phyloP scores from a whole-genome alignment of 768 basidiomycete species.

The Macrolepiota albuminosa region DNA sequence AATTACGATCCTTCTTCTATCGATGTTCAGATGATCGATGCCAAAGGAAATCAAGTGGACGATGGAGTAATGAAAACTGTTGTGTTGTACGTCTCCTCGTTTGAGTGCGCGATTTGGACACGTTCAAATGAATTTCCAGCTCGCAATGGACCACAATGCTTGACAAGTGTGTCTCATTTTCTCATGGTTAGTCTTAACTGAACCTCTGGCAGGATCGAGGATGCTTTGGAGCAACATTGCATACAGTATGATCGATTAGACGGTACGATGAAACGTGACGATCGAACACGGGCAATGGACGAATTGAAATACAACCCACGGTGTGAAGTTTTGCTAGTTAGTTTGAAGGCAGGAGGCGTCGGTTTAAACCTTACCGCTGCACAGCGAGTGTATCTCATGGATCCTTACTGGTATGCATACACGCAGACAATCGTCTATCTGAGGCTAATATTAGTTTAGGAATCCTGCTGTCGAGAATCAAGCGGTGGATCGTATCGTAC shows the following conservation, averaged over 20 bases:
- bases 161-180: slow-evolving; percentile 57
- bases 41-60: slow-evolving; percentile 63
- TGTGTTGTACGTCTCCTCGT: slow-evolving; percentile 71
- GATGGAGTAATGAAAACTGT: slow-evolving; percentile 83
- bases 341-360: slow-evolving; percentile 95
- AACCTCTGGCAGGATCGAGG: slow-evolving; percentile 62
- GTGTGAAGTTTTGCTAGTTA: slow-evolving; percentile 93
- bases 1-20: slow-evolving; percentile 79
- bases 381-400: slow-evolving; percentile 91
- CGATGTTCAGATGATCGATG: slow-evolving; percentile 76
- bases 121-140: slow-evolving; percentile 33
- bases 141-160: slow-evolving; percentile 96
- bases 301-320: slow-evolving; percentile 83
- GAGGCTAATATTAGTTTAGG: slow-evolving; percentile 38
- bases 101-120: slow-evolving; percentile 9
- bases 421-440: background rate
- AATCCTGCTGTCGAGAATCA: slow-evolving; percentile 98
- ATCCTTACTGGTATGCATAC: slow-evolving; percentile 80
- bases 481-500: slow-evolving; percentile 93
- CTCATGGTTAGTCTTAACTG: slow-evolving; percentile 3
- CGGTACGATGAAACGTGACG: slow-evolving; percentile 97
- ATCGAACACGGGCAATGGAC: slow-evolving; percentile 89
- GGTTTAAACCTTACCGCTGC: slow-evolving; percentile 95
- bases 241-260: slow-evolving; percentile 92
- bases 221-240: slow-evolving; percentile 74